phyloP scores from a whole-genome alignment of 768 basidiomycete genomes.

The Kwoniella europaea region DNA sequence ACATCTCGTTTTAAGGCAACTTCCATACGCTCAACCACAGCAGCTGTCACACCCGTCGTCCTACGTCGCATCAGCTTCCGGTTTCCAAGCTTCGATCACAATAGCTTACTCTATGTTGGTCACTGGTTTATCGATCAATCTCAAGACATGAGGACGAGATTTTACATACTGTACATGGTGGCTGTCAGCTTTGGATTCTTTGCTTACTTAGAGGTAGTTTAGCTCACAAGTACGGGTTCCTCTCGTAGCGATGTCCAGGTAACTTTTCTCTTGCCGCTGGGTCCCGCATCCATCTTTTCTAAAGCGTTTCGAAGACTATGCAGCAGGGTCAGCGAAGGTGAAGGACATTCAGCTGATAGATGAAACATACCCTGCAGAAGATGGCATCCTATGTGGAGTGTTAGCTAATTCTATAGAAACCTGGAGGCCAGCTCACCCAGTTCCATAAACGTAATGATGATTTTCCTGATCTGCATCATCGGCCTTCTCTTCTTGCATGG shows the following conservation, averaged over 20 bases:
- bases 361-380: constrained; percentile 73
- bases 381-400: constrained; percentile 79
- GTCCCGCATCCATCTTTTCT: constrained; percentile 76
- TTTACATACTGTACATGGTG: constrained; percentile 41
- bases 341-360: not conserved
- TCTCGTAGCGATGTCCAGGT: constrained; percentile 96
- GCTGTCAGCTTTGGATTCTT: constrained; percentile 11
- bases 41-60: constrained; percentile 90
- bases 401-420: constrained; percentile 11
- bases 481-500: not conserved
- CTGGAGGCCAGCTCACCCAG: constrained; percentile 42
- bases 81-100: not conserved
- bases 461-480: constrained; percentile 59
- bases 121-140: constrained; percentile 81
- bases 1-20: constrained; percentile 84
- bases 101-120: constrained; percentile 87
- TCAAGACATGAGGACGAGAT: constrained; percentile 79
- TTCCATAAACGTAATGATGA: constrained; percentile 60
- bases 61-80: constrained; percentile 58
- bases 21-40: constrained; percentile 91
- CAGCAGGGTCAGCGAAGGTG: constrained; percentile 5
- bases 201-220: not conserved
- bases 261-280: constrained; percentile 73
- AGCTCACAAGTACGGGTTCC: constrained; percentile 78
- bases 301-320: constrained; percentile 77